phyloP scores from a whole-genome alignment of 2,329 filamentous ascomycete genomes.

The Talaromyces sp. region DNA sequence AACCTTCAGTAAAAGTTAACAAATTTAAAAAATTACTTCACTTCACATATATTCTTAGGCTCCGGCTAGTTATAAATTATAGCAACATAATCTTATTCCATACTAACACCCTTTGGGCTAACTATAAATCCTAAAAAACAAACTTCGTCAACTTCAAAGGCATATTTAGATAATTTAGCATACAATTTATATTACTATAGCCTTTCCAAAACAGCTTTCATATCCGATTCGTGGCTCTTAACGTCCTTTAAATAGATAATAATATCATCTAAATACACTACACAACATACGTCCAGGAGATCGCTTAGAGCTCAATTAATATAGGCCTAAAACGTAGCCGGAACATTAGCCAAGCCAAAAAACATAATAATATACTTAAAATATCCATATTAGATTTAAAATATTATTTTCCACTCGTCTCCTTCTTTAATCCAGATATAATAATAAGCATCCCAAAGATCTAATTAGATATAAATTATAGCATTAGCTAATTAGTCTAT shows the following conservation, averaged over 20 bases:
- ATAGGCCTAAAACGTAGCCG: too few relatives aligned
- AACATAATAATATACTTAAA: conserved; percentile 1
- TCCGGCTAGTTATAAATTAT: background rate
- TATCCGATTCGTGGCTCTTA: background rate
- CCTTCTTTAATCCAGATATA: background rate
- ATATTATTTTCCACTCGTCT: conserved; percentile 6
- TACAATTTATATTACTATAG: background rate
- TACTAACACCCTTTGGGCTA: background rate
- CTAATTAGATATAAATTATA: background rate
- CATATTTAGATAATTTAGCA: conserved; percentile 4
- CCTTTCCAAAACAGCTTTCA: background rate
- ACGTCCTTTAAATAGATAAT: background rate
- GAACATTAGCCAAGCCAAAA: background rate
- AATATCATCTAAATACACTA: conserved; percentile 4
- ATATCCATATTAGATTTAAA: background rate
- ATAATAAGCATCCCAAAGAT: background rate
- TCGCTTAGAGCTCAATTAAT: too few relatives aligned
- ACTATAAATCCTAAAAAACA: background rate
- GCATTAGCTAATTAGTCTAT: background rate
- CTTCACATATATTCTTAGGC: background rate
- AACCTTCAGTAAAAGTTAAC: background rate
- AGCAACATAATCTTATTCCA: background rate
- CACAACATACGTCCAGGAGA: background rate
- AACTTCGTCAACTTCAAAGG: background rate
- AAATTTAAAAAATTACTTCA: background rate